These are phyloP conservation scores for Pichia sp. DNA, from an alignment of 1,139 yeast species.

Conservation along the genomic window DNA sequence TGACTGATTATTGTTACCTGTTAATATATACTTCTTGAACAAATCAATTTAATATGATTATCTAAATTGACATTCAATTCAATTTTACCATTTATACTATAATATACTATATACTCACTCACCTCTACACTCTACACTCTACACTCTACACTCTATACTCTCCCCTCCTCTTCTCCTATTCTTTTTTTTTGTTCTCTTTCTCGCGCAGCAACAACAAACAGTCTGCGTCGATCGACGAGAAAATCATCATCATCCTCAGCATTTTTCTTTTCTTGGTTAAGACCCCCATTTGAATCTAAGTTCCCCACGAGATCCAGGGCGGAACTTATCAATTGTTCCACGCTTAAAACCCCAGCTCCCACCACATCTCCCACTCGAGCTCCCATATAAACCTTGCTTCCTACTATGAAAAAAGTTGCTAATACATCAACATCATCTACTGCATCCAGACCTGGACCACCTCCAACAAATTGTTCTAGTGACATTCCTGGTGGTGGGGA, in stretches of 20 bases:
- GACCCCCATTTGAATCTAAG: too few relatives aligned
- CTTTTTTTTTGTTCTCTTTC: neutral
- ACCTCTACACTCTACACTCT: too few relatives aligned
- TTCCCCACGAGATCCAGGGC: too few relatives aligned
- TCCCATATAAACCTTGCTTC: slow-evolving; percentile 90
- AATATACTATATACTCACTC: too few relatives aligned
- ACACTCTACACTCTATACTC: too few relatives aligned
- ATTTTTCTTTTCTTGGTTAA: too few relatives aligned
- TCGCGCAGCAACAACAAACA: neutral
- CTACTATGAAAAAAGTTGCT: slow-evolving; percentile 78
- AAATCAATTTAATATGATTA: too few relatives aligned
- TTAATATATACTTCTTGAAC: too few relatives aligned
- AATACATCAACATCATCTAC: slow-evolving; percentile 36
- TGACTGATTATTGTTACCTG: slow-evolving; percentile 12
- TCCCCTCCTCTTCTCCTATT: neutral
- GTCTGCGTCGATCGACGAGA: neutral
- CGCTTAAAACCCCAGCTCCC: neutral
- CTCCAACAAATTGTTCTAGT: neutral
- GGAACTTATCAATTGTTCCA: neutral
- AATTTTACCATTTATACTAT: too few relatives aligned
- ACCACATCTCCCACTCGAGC: slow-evolving; percentile 36
- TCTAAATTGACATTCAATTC: too few relatives aligned
- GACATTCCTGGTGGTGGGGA: neutral
- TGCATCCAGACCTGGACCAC: slow-evolving; percentile 18
- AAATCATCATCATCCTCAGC: too few relatives aligned